These are phyloP conservation scores for Theileria luwenshuni DNA, from an alignment of 169 alveolate species.

Conservation along the genomic window DNA sequence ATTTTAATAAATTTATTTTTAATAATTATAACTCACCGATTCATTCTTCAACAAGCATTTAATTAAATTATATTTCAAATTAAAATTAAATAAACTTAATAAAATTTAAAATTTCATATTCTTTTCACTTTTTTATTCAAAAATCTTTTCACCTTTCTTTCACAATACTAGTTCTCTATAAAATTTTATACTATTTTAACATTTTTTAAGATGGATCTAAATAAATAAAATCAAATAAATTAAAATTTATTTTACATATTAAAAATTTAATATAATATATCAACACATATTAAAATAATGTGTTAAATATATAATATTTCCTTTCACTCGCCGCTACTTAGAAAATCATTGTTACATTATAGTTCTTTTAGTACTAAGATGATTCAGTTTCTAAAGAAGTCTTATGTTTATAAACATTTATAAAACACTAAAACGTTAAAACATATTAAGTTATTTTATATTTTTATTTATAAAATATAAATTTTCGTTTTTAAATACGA, in stretches of 20 bases:
- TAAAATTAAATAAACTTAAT: too few species aligned
- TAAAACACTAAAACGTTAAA: constrained; percentile 17
- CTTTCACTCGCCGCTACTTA: constrained; percentile 53
- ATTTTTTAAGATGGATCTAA: constrained; percentile 46
- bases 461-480: constrained; percentile 27
- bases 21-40: too few species aligned
- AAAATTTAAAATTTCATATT: constrained; percentile 3
- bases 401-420: constrained; percentile 17
- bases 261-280: constrained; percentile 5
- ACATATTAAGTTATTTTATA: constrained; percentile 27
- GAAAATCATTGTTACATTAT: constrained; percentile 47
- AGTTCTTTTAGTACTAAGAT: constrained; percentile 47
- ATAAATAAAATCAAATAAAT: constrained; percentile 27
- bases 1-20: too few species aligned
- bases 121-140: constrained; percentile 6
- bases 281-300: neutral
- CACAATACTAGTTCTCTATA: constrained; percentile 12
- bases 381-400: constrained; percentile 46
- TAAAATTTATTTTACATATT: constrained; percentile 29
- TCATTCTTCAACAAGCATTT: too few species aligned
- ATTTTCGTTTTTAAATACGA: constrained; percentile 27
- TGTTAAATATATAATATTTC: constrained; percentile 24
- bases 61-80: too few species aligned
- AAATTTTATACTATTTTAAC: constrained; percentile 35
- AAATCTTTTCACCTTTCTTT: constrained; percentile 10